Evolutionary conservation across 208 protist species (phyloP).

Genomic region (Willaertia magna): DNA sequence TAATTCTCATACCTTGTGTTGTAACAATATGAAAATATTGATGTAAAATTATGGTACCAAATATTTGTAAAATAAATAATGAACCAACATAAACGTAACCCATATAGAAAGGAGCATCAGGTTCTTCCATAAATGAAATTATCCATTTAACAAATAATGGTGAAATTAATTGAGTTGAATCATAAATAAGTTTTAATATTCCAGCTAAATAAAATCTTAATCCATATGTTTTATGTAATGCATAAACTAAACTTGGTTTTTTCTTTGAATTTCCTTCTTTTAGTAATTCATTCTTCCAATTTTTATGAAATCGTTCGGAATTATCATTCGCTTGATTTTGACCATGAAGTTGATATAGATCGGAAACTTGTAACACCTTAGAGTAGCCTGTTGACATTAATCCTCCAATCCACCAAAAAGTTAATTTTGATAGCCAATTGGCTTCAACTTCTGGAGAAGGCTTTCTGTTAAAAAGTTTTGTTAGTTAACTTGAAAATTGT

Average conservation of each 20-base stretch:
- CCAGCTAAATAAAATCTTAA: constrained; percentile 31
- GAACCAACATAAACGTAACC: constrained; percentile 36
- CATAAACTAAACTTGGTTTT: background rate
- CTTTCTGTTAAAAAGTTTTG: no score
- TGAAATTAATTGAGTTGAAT: constrained; percentile 35
- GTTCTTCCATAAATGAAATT: constrained; percentile 28
- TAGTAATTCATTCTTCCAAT: background rate
- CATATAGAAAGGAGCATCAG: constrained; percentile 19
- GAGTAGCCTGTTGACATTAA: background rate
- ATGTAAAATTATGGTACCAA: constrained; percentile 39
- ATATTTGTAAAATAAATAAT: constrained; percentile 37
- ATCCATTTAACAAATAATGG: constrained; percentile 43
- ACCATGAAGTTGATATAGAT: background rate
- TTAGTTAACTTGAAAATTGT: background rate
- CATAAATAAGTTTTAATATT: constrained; percentile 38
- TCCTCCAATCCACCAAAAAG: background rate
- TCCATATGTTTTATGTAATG: constrained; percentile 19
- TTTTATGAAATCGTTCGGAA: background rate
- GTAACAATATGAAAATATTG: constrained; percentile 43
- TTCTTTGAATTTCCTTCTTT: background rate
- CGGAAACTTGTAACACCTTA: background rate
- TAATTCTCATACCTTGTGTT: constrained; percentile 22
- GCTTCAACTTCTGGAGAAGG: background rate
- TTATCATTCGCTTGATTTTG: background rate
- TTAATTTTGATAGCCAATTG: background rate